These are phyloP conservation scores for maize (Zea mays) DNA, from an alignment of 176 grass and related monocot species.

Conservation along the genomic window DNA sequence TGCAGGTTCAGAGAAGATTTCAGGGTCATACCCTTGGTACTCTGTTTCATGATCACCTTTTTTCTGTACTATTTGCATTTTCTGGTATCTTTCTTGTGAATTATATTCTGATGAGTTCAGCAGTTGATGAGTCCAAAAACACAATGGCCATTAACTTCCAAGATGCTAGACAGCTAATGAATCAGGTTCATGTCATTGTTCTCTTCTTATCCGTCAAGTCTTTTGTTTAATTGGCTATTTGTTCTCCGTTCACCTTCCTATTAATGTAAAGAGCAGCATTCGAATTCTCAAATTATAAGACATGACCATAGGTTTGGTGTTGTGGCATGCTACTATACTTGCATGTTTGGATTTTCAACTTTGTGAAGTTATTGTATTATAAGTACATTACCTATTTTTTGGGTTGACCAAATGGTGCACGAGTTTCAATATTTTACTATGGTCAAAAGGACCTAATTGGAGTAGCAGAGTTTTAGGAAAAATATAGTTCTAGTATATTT, in stretches of 20 bases:
- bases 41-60: conserved; percentile 84
- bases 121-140: conserved; percentile 56
- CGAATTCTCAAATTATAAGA: not conserved
- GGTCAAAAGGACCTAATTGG: not conserved
- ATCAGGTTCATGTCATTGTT: conserved; percentile 51
- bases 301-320: not conserved
- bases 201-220: not conserved
- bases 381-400: not conserved
- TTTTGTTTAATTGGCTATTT: not conserved
- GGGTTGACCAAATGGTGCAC: not conserved
- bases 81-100: conserved; percentile 86
- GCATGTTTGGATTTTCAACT: not conserved
- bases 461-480: not conserved
- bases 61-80: conserved; percentile 72
- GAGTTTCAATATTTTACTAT: not conserved
- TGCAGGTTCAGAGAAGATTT: conserved; percentile 62
- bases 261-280: not conserved
- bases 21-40: conserved; percentile 36
- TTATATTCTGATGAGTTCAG: conserved; percentile 73
- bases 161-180: conserved; percentile 63
- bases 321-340: not conserved
- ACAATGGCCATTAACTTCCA: conserved; percentile 48
- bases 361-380: not conserved
- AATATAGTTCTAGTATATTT: not conserved
- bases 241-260: not conserved